Conservation (phyloP, 2,329 filamentous ascomycete genomes). For the Pochonia chlamydosporia region DNA sequence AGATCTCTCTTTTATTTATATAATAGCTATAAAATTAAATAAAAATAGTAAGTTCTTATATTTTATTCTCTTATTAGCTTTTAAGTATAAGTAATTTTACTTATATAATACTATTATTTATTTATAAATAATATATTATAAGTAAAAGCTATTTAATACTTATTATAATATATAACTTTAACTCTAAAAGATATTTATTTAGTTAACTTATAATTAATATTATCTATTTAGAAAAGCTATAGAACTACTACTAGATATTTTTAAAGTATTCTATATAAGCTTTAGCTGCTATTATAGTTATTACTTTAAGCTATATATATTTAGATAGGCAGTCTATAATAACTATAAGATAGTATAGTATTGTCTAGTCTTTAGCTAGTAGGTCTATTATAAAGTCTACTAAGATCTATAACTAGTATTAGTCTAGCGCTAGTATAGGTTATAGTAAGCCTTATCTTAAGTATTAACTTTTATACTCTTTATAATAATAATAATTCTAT, state of each 20-base stretch:
- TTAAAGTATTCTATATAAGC: slow-evolving; percentile 2
- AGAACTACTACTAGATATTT: slow-evolving; percentile 1
- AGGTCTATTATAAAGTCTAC: neutral
- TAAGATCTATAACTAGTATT: neutral
- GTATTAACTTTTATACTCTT: slow-evolving; percentile 1
- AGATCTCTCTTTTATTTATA: no score
- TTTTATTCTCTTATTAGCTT: no score
- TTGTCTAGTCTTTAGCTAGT: neutral
- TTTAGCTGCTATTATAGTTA: slow-evolving; percentile 1
- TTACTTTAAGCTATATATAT: no score
- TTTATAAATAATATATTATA: slow-evolving; percentile 4
- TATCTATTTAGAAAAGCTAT: slow-evolving; percentile 2
- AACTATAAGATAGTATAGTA: neutral
- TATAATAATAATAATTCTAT: neutral
- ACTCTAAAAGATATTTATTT: neutral
- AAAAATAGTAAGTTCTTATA: no score
- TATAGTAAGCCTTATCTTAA: slow-evolving; percentile 2
- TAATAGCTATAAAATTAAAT: no score
- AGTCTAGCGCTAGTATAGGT: neutral
- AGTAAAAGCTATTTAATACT: slow-evolving; percentile 2
- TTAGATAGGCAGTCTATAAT: slow-evolving; percentile 1
- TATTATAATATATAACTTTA: neutral
- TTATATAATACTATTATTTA: no score
- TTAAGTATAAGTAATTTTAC: no score
- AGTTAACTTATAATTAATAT: neutral